phyloP scores from a whole-genome alignment of 257 asterid species.

The Solanum pennellii region DNA sequence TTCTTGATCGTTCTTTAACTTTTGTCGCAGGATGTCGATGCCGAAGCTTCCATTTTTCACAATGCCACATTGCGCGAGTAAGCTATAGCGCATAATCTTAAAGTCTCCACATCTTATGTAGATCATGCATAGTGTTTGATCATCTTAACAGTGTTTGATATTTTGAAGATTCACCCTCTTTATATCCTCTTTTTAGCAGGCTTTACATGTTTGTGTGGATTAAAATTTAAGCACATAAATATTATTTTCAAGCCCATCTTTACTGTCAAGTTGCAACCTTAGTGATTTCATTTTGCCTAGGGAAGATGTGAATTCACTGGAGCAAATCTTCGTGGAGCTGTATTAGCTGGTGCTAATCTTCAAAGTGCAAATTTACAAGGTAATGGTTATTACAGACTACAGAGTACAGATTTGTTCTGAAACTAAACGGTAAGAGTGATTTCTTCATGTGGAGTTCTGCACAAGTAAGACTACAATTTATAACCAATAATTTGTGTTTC shows the following conservation, averaged over 20 bases:
- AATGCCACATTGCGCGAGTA: conserved; percentile 91
- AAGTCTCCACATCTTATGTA: not conserved
- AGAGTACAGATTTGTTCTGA: not conserved
- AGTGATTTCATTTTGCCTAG: conserved; percentile 28
- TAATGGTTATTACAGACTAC: not conserved
- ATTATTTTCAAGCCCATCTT: not conserved
- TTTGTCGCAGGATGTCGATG: conserved; percentile 80
- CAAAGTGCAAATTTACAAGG: conserved; percentile 98
- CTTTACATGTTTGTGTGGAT: not conserved
- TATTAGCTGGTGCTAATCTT: conserved; percentile 88
- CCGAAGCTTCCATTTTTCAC: conserved; percentile 82
- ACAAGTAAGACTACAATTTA: not conserved
- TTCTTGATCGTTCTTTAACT: conserved; percentile 2
- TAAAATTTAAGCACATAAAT: not conserved
- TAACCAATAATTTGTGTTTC: not conserved
- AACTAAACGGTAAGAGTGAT: not conserved
- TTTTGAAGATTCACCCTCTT: not conserved
- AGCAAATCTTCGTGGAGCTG: conserved; percentile 91
- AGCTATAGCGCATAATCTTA: conserved; percentile 11
- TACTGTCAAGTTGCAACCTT: not conserved
- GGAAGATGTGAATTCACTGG: conserved; percentile 93
- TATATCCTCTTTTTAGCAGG: not conserved
- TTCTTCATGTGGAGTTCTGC: not conserved
- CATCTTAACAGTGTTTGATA: not conserved
- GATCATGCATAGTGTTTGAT: not conserved